phyloP scores from a whole-genome alignment of 2,329 filamentous ascomycete genomes.

The Xylaria sp. region DNA sequence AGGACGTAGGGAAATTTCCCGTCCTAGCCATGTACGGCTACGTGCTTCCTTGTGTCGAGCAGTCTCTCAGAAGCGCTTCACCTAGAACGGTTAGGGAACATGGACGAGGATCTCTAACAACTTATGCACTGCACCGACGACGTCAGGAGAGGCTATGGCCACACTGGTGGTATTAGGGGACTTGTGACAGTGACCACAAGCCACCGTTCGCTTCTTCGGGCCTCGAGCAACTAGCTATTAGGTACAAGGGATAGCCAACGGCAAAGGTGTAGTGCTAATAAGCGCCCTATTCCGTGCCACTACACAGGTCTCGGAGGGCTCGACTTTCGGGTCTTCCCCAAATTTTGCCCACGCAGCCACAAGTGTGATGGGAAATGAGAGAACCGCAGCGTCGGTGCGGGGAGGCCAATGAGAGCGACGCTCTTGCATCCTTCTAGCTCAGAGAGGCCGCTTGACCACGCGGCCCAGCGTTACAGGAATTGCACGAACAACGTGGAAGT shows the following conservation, averaged over 20 bases:
- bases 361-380: constrained; percentile 19
- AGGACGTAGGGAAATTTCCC: constrained; percentile 12
- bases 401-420: constrained; percentile 18
- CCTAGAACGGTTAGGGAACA: background rate
- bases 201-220: constrained; percentile 16
- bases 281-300: constrained; percentile 9
- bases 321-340: constrained; percentile 4
- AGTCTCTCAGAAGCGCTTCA: constrained; percentile 4
- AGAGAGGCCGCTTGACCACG: constrained; percentile 11
- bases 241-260: constrained; percentile 18
- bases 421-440: constrained; percentile 12
- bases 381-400: constrained; percentile 26
- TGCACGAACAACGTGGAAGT: constrained; percentile 23
- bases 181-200: constrained; percentile 15
- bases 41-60: constrained; percentile 8
- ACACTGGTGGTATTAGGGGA: constrained; percentile 5
- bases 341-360: constrained; percentile 13
- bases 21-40: constrained; percentile 10
- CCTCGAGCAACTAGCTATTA: constrained; percentile 13
- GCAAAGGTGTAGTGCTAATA: constrained; percentile 16
- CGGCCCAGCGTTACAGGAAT: constrained; percentile 16
- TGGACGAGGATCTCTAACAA: background rate
- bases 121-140: constrained; percentile 5
- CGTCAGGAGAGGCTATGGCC: background rate
- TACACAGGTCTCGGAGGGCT: background rate